Base-by-base conservation (phyloP, 257 asterid species). In the Avicennia marina region DNA sequence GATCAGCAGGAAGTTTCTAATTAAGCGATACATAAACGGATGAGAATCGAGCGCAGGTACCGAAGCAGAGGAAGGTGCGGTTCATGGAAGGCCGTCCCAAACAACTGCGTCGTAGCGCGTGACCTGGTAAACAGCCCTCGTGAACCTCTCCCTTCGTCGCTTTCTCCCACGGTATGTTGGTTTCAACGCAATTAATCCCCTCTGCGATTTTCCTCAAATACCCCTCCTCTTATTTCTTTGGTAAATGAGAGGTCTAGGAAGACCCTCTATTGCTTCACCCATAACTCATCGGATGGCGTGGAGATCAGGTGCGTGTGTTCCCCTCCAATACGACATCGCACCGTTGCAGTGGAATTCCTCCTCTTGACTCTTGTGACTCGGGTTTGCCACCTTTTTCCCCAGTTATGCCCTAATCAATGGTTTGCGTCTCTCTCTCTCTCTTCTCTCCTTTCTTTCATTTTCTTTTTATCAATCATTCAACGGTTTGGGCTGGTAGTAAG, bases 311-410 rank as follows among this genome's bases (percentile, higher is more conserved):
- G 74, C 72, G 58, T 63, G 48, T 76, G 79, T 74, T 50, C 79
- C 83, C 77, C 68, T 54, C 46, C 45, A 36, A 69, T 62, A 66
- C 62, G 75, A 69, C 79, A 72, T 31, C 72, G 69, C 43, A 39
- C n/a, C 52, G 43, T 38, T 60, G 62, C n/a, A 55, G 38, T 22
- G 56, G 24, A 26, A 25, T 34, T 4, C 22, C 31, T 8, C 32
- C 32, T 52, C 24, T 12, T 53, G 70, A 57, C 34, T 65, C 54
- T 1, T 58, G 61, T 60, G 48, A 31, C 22, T 47, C 19, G 38
- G 20, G 9, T 58, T 64, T 41, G 4, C 43, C 58, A 36, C n/a
- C n/a, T n/a, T n/a, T n/a, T n/a, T n/a, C n/a, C n/a, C n/a, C n/a
- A n/a, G n/a, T n/a, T n/a, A n/a, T 31, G 9, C 9, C 9, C 9